phyloP scores from a whole-genome alignment of 495 filamentous ascomycete genomes.

The Talaromyces adpressus region DNA sequence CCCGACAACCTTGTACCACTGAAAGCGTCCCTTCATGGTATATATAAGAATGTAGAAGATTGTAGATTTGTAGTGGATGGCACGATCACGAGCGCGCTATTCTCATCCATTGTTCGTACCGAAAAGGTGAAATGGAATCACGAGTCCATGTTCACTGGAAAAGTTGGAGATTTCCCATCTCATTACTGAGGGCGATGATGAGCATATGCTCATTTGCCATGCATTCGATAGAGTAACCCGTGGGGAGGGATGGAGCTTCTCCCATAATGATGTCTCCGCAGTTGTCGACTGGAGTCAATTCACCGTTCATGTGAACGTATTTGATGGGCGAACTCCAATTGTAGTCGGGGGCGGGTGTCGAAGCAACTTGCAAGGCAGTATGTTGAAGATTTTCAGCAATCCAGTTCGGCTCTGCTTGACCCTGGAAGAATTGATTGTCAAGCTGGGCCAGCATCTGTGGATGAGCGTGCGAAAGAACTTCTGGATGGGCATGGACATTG shows the following conservation, averaged over 20 bases:
- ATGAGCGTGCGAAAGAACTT: not conserved
- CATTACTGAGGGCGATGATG: slow-evolving; percentile 4
- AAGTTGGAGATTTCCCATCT: not conserved
- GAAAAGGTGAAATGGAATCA: slow-evolving; percentile 1
- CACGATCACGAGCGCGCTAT: slow-evolving; percentile 8
- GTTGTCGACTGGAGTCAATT: not conserved
- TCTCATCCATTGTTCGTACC: not conserved
- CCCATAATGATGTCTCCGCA: slow-evolving; percentile 6
- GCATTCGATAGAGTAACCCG: not conserved
- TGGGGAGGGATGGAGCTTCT: slow-evolving; percentile 3
- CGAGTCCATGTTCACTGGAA: not conserved
- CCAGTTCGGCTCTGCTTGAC: not conserved
- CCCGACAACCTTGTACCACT: slow-evolving; percentile 6
- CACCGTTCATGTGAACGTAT: slow-evolving; percentile 1
- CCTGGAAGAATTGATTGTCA: not conserved
- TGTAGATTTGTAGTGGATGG: not conserved
- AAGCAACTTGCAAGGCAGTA: not conserved
- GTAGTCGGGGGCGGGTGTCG: not conserved
- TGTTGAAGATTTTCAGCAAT: not conserved
- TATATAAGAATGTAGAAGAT: not conserved
- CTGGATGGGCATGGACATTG: not conserved
- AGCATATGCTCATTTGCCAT: not conserved
- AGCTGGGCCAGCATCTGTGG: not conserved
- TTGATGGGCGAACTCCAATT: slow-evolving; percentile 1
- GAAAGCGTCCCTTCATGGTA: slow-evolving; percentile 2